Conservation (phyloP, 1,284 basidiomycete species). For the Fistulina hepatica region DNA sequence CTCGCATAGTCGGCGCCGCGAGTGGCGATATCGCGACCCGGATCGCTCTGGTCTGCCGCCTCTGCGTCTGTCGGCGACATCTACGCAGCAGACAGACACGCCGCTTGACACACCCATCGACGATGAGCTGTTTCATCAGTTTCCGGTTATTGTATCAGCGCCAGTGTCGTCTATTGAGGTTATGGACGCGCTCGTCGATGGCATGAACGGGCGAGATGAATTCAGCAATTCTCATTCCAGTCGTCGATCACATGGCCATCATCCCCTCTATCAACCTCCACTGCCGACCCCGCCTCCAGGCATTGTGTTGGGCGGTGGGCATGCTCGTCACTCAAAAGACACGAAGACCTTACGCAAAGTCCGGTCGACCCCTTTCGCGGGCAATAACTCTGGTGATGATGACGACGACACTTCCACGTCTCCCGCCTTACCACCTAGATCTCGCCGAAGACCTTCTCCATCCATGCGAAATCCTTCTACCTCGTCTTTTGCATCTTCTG, state of each 20-base stretch:
- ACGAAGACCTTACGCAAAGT: conserved; percentile 26
- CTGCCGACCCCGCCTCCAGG: conserved; percentile 73
- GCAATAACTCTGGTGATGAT: conserved; percentile 38
- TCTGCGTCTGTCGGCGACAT: conserved; percentile 55
- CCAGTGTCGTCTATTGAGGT: conserved; percentile 68
- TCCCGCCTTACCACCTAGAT: conserved; percentile 17
- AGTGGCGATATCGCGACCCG: conserved; percentile 25
- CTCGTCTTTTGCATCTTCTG: conserved; percentile 28
- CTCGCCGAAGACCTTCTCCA: conserved; percentile 28
- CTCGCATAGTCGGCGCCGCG: conserved; percentile 14
- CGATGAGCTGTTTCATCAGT: conserved; percentile 33
- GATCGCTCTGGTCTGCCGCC: conserved; percentile 26
- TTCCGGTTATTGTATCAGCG: conserved; percentile 63
- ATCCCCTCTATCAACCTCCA: conserved; percentile 69
- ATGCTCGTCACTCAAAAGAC: no score
- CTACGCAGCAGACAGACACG: conserved; percentile 48
- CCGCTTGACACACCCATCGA: conserved; percentile 60
- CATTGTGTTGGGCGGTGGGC: conserved; percentile 54
- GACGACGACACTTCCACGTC: conserved; percentile 26
- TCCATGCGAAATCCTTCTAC: conserved; percentile 30
- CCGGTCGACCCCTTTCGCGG: conserved; percentile 20
- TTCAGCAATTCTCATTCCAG: conserved; percentile 40
- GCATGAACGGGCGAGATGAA: conserved; percentile 66
- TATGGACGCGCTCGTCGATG: conserved; percentile 78
- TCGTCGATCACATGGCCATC: conserved; percentile 40